Evolutionary conservation across 2,329 filamentous ascomycete genomes (phyloP).

Genomic region (Apiospora sp.): DNA sequence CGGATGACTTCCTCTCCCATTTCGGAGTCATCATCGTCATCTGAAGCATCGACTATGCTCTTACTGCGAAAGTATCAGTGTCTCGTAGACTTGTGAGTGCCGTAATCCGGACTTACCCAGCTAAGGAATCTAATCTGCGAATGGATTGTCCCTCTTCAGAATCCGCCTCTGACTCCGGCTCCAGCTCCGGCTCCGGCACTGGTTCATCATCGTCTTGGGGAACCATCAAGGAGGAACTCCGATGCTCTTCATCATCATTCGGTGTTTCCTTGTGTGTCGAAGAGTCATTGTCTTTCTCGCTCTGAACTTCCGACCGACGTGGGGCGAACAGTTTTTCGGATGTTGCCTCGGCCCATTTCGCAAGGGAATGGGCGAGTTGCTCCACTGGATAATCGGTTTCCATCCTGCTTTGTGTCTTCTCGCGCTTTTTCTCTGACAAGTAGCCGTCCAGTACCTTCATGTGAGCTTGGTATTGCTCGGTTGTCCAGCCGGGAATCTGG

Average conservation of each 20-base stretch:
- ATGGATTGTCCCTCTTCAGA: neutral
- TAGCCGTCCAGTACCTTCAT: neutral
- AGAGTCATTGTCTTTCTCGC: neutral
- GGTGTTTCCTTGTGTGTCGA: neutral
- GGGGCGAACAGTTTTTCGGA: neutral
- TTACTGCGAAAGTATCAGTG: neutral
- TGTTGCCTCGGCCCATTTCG: neutral
- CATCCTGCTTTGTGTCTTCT: neutral
- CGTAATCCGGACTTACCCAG: neutral
- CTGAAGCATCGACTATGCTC: neutral
- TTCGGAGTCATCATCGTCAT: conserved; percentile 5
- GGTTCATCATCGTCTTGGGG: neutral
- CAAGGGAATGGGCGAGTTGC: neutral
- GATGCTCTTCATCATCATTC: neutral
- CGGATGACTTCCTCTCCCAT: neutral
- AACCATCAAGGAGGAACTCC: neutral
- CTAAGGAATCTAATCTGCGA: neutral
- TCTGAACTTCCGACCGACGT: neutral
- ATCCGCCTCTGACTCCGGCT: conserved; percentile 5
- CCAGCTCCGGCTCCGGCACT: neutral
- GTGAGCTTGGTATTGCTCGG: neutral
- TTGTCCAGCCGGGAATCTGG: neutral
- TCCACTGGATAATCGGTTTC: neutral
- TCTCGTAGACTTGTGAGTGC: neutral
- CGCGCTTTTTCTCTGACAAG: neutral